A percentile compares a stretch with the other conserved stretches of the same genome.
Evolutionary conservation across 768 basidiomycete genomes (phyloP).

Genomic region (Leccinellum luteum): DNA sequence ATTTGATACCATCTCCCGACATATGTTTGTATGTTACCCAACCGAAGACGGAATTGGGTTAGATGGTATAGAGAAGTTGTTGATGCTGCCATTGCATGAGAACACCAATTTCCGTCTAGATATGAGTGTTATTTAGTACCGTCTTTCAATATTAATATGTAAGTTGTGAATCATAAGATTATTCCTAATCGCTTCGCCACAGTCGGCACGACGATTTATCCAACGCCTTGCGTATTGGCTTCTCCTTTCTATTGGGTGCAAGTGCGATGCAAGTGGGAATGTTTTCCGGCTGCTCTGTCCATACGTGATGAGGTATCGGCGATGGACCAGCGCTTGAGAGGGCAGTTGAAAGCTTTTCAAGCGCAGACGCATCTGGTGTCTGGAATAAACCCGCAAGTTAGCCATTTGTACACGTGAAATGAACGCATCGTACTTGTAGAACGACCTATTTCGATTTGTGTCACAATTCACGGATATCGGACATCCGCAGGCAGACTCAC

Average conservation of each 20-base stretch:
- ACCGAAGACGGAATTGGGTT: slow-evolving; percentile 44
- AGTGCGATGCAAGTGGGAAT: slow-evolving; percentile 43
- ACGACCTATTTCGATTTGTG: slow-evolving; percentile 30
- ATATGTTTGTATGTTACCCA: slow-evolving; percentile 53
- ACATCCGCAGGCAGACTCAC: slow-evolving; percentile 16
- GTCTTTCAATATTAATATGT: not conserved
- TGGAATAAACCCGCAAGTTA: slow-evolving; percentile 6
- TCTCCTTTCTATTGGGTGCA: slow-evolving; percentile 39
- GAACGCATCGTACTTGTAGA: slow-evolving; percentile 33
- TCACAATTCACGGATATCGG: not conserved
- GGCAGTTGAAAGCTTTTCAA: slow-evolving; percentile 31
- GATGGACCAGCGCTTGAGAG: slow-evolving; percentile 23
- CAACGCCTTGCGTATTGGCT: slow-evolving; percentile 38
- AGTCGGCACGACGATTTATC: slow-evolving; percentile 40
- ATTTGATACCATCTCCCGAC: slow-evolving; percentile 41
- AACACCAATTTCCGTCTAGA: not conserved
- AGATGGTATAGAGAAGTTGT: slow-evolving; percentile 42
- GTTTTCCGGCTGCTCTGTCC: slow-evolving; percentile 45
- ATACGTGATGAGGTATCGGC: slow-evolving; percentile 38
- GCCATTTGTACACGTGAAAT: not conserved
- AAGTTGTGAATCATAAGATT: not conserved
- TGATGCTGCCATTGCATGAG: slow-evolving; percentile 33
- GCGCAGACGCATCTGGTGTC: slow-evolving; percentile 33
- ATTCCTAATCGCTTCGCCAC: slow-evolving; percentile 28
- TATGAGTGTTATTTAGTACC: not conserved